A percentile compares a stretch with the other conserved stretches of the same genome.
phyloP scores from a whole-genome alignment of 306 rosid genomes.

The Lablab purpureus region DNA sequence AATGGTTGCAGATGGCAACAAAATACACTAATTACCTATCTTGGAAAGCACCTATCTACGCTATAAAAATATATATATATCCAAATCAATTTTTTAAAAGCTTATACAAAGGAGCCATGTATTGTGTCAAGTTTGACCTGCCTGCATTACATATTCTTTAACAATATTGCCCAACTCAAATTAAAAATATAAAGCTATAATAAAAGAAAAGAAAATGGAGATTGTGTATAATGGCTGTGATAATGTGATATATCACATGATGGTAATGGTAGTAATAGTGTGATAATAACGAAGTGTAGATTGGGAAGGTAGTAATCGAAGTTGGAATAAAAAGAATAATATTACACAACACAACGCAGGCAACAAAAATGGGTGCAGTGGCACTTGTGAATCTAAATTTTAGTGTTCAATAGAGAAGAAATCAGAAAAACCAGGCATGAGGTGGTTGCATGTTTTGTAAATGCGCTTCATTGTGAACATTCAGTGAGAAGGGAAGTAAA shows the following conservation, averaged over 20 bases:
- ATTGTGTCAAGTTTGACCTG: neutral
- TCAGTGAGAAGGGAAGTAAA: neutral
- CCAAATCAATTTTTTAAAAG: neutral
- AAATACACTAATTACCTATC: neutral
- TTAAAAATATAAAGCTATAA: neutral
- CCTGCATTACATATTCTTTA: neutral
- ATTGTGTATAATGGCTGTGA: neutral
- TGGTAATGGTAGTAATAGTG: neutral
- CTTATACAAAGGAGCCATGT: neutral
- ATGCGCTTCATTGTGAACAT: neutral
- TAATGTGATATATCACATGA: neutral
- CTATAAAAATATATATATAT: no score
- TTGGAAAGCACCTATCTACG: neutral
- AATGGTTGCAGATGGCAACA: slow-evolving; percentile 17
- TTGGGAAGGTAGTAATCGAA: neutral
- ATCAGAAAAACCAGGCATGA: neutral
- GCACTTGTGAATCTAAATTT: neutral
- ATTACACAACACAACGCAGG: neutral
- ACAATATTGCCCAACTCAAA: neutral
- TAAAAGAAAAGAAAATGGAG: neutral
- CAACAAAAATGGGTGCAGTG: neutral
- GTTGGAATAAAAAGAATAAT: neutral
- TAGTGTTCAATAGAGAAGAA: neutral
- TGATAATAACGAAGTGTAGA: neutral
- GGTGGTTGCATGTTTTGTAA: neutral